Percentiles rank a stretch among this genome's conserved stretches.
Evolutionary conservation across 345 rosid species (phyloP).

Genomic region (Cardamine resedifolia): DNA sequence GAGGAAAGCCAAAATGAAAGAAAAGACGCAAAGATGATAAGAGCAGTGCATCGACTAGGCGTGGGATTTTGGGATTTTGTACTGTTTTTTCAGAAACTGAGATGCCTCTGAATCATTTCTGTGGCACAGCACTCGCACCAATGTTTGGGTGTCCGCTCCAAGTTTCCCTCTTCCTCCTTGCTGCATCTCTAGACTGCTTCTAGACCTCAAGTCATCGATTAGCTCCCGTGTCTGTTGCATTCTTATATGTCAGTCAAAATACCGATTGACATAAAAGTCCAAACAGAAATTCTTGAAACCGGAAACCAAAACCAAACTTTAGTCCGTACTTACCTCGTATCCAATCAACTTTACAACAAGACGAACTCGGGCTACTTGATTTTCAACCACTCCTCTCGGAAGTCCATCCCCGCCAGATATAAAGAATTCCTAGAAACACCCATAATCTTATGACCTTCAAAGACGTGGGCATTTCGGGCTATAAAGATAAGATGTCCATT

Average conservation of each 20-base stretch:
- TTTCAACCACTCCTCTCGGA: conserved; percentile 96
- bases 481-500: neutral
- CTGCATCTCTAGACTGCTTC: conserved; percentile 58
- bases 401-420: conserved; percentile 97
- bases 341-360: conserved; percentile 73
- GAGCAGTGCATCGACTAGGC: neutral
- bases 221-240: conserved; percentile 75
- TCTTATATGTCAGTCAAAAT: neutral
- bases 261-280: neutral
- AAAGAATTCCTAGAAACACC: conserved; percentile 73
- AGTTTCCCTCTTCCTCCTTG: conserved; percentile 61
- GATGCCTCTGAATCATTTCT: conserved; percentile 87
- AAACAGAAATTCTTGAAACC: neutral
- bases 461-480: neutral
- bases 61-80: conserved; percentile 80
- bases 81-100: conserved; percentile 88
- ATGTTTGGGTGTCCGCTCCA: conserved; percentile 76
- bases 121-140: conserved; percentile 85
- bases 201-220: conserved; percentile 72
- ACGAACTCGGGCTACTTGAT: conserved; percentile 85
- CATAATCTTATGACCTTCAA: neutral
- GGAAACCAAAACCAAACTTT: neutral
- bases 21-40: neutral
- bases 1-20: conserved; percentile 1
- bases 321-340: conserved; percentile 61